These are phyloP conservation scores for Arctostaphylos glauca DNA, from an alignment of 148 eudicot genomes.

Conservation along the genomic window DNA sequence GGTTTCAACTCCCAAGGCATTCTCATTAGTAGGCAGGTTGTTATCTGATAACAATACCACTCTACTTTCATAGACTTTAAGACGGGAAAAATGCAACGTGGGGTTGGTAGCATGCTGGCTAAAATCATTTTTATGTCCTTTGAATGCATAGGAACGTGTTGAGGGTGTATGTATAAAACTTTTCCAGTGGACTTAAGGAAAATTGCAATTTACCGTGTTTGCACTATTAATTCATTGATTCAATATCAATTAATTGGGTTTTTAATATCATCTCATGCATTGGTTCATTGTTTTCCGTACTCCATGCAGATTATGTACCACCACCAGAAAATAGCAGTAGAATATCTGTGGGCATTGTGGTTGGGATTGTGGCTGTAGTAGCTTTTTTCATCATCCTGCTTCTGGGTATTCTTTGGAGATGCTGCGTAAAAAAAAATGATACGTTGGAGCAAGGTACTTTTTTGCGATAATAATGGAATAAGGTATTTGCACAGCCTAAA, in stretches of 20 bases:
- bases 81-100: background rate
- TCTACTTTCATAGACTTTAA: too few relatives aligned
- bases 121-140: background rate
- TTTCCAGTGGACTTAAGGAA: background rate
- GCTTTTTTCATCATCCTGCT: conserved; percentile 18
- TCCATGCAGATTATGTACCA: conserved; percentile 20
- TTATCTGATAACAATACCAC: background rate
- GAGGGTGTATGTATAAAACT: background rate
- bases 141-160: background rate
- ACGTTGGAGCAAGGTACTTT: too few relatives aligned
- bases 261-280: background rate
- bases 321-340: conserved; percentile 18
- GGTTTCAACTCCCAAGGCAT: background rate
- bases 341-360: conserved; percentile 22
- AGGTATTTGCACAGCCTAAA: conserved; percentile 15
- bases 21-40: background rate
- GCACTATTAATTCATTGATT: background rate
- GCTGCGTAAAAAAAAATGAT: too few relatives aligned
- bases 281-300: background rate
- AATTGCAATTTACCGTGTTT: background rate
- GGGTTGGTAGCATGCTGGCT: too few relatives aligned
- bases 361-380: conserved; percentile 27
- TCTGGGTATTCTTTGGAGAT: too few relatives aligned
- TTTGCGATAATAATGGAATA: too few relatives aligned
- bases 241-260: background rate